Percentiles rank a stretch among this genome's conserved stretches.
These are phyloP conservation scores for Microbotryum scabiosae DNA, from an alignment of 1,284 basidiomycete species.

Conservation along the genomic window DNA sequence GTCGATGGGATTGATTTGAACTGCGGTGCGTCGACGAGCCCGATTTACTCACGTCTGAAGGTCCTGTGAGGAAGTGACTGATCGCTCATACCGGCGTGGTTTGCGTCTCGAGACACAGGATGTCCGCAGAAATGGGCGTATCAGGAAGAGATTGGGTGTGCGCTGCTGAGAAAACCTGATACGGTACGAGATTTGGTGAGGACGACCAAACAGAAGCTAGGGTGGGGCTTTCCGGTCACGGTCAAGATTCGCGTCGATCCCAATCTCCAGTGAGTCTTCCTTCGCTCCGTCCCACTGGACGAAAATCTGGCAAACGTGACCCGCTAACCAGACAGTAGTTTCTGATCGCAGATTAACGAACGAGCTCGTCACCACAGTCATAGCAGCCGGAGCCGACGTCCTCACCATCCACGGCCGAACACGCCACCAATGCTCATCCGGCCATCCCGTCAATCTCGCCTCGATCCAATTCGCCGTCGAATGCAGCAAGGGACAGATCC, in stretches of 20 bases:
- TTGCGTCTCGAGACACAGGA: conserved; percentile 30
- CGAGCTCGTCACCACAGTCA: conserved; percentile 46
- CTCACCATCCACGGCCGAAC: conserved; percentile 54
- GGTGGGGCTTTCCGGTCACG: conserved; percentile 49
- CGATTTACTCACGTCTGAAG: no score
- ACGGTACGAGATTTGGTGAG: conserved; percentile 51
- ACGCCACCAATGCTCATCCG: conserved; percentile 47
- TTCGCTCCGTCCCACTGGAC: background rate
- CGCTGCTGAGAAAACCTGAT: conserved; percentile 51
- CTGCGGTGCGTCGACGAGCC: conserved; percentile 41
- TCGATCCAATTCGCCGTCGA: conserved; percentile 50
- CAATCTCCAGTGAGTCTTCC: conserved; percentile 42
- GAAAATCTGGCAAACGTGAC: no score
- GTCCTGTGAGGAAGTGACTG: no score
- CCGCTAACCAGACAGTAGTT: background rate
- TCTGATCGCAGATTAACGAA: conserved; percentile 43
- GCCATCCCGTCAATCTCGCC: conserved; percentile 47
- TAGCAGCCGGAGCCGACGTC: conserved; percentile 45
- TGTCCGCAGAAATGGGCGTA: conserved; percentile 51
- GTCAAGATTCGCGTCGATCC: conserved; percentile 54
- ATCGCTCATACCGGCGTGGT: background rate
- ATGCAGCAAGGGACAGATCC: conserved; percentile 46
- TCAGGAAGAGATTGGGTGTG: conserved; percentile 51
- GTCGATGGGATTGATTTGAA: conserved; percentile 55
- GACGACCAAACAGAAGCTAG: conserved; percentile 48